Conservation (phyloP, 305 asterid genomes). For the Solanum chacoense region DNA sequence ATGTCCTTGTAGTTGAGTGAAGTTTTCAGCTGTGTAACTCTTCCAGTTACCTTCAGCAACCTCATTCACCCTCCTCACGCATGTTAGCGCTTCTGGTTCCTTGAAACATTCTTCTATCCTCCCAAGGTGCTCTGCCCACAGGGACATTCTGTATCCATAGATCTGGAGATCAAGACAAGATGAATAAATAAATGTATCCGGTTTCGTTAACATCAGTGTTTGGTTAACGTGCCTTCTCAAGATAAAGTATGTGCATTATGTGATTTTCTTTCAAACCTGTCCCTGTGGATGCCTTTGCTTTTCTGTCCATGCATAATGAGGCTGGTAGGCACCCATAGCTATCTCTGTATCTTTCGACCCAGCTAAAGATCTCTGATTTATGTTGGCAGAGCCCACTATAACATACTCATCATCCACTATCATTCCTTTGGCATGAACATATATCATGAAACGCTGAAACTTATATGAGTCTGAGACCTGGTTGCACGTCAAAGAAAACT, state of each 20-base stretch:
- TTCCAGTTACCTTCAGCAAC: slow-evolving; percentile 63
- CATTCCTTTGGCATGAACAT: slow-evolving; percentile 97
- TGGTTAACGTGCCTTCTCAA: background rate
- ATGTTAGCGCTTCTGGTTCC: slow-evolving; percentile 49
- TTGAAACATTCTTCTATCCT: slow-evolving; percentile 32
- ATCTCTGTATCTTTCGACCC: slow-evolving; percentile 90
- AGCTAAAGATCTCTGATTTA: slow-evolving; percentile 93
- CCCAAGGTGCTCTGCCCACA: slow-evolving; percentile 92
- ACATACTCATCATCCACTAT: slow-evolving; percentile 88
- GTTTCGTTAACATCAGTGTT: background rate
- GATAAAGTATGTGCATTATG: background rate
- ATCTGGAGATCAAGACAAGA: slow-evolving; percentile 27
- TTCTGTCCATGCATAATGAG: slow-evolving; percentile 51
- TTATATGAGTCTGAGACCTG: slow-evolving; percentile 71
- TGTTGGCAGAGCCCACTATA: slow-evolving; percentile 84
- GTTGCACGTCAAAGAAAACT: background rate
- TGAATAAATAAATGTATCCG: background rate
- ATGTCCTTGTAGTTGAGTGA: slow-evolving; percentile 52
- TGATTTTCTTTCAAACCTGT: slow-evolving; percentile 38
- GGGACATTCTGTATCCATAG: slow-evolving; percentile 79
- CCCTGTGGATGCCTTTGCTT: slow-evolving; percentile 59
- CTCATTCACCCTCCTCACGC: slow-evolving; percentile 61
- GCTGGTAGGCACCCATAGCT: slow-evolving; percentile 97
- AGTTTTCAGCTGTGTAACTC: slow-evolving; percentile 30
- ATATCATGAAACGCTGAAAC: slow-evolving; percentile 79